Evolutionary conservation across 148 eudicot species (phyloP), one percentile per base, ranked within the genome.

Genomic region (Vaccinium corymbosum): DNA sequence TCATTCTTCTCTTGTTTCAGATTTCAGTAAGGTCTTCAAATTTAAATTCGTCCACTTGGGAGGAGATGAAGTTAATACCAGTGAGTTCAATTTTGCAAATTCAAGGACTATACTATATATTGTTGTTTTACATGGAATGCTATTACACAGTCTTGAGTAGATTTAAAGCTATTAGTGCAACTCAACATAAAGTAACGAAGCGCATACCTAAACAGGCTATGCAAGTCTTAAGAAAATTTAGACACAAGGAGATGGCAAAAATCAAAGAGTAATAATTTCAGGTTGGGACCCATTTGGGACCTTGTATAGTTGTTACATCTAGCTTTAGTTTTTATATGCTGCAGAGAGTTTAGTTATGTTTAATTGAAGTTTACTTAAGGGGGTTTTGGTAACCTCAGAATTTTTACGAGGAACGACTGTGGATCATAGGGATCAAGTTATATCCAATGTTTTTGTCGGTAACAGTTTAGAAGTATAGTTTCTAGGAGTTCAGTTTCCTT

Each of bases 61-160:
- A 89, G 99, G 99, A 32, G 99, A 96, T 83, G 99, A 96, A 90
- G 99, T 96, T 76, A 81, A 96, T 81, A 91, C 99, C 75, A 88
- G 98, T 94, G 82, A 90, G 94, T 88, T 72, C 70, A 71, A 14
- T 38, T 48, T 35, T 82, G 50, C 38, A 35, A 1, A 19, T 75
- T 76, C 15, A 13, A n/a, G 50, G 57, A 32, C 17, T 14, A 48
- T 9, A 51, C 2, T 14, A 19, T 17, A 16, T 38, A 66, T 17
- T 66, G 4, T 66, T 17, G 27, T 51, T 32, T 13, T 11, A 79
- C 1, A 20, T 16, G 9, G 78, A 42, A 74, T 71, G n/a, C 27
- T 75, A 6, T 64, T 64, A 10, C 71, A 64, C 14, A 29, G 25
- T 64, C 14, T 64, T 22, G 29, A 59, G 64, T 59, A 59, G 64